These are phyloP conservation scores for Coleophoma cylindrospora DNA, from an alignment of 2,329 filamentous ascomycete species.

Conservation along the genomic window DNA sequence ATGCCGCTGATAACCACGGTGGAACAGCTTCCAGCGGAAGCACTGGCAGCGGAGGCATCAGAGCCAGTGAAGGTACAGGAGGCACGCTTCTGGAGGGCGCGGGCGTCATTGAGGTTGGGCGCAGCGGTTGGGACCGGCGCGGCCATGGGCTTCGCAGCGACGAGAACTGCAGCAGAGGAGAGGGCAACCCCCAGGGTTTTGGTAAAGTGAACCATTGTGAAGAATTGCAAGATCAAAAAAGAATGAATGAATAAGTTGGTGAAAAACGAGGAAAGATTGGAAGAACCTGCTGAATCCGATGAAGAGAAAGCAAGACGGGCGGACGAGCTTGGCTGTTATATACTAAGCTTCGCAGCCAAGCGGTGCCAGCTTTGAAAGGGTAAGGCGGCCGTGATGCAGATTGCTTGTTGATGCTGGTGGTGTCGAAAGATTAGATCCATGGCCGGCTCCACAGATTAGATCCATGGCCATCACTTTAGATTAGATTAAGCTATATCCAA, in stretches of 20 bases:
- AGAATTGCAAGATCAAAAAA: conserved; percentile 1
- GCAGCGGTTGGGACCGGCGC: conserved; percentile 16
- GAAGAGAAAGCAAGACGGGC: conserved; percentile 3
- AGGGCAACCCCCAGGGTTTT: conserved; percentile 15
- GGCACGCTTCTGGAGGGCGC: conserved; percentile 10
- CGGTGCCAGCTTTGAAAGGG: neutral
- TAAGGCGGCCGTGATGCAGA: too few relatives aligned
- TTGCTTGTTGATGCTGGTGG: too few relatives aligned
- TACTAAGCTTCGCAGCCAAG: neutral
- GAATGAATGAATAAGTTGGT: conserved; percentile 2
- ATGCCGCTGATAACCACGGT: conserved; percentile 49
- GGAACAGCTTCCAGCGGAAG: conserved; percentile 45
- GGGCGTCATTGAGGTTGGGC: conserved; percentile 9
- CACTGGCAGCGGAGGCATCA: conserved; percentile 38
- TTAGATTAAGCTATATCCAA: neutral
- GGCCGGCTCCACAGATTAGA: too few relatives aligned
- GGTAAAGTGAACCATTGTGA: conserved; percentile 16
- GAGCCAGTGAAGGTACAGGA: conserved; percentile 47
- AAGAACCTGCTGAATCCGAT: neutral
- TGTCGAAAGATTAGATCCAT: too few relatives aligned
- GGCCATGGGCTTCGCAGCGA: conserved; percentile 8
- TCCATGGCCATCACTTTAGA: too few relatives aligned
- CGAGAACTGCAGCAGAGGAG: conserved; percentile 10
- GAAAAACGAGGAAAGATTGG: conserved; percentile 4
- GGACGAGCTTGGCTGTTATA: neutral